Evolutionary conservation across 2,329 filamentous ascomycete genomes (phyloP).

Genomic region (Alternaria atra): DNA sequence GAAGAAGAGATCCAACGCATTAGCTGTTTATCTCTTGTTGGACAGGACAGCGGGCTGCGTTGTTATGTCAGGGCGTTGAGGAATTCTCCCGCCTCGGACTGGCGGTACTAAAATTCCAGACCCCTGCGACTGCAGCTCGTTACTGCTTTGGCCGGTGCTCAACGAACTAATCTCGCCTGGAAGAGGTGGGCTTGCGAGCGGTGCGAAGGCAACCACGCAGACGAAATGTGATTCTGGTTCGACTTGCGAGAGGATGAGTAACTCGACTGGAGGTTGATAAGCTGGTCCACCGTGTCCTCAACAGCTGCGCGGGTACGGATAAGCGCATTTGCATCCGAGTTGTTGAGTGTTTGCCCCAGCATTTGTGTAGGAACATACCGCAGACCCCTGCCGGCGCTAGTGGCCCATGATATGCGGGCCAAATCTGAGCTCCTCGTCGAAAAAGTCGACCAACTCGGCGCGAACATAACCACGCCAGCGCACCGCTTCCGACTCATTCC

Average conservation of each 20-base stretch:
- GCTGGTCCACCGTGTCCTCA: constrained; percentile 17
- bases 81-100: constrained; percentile 39
- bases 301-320: constrained; percentile 20
- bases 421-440: constrained; percentile 26
- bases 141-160: constrained; percentile 36
- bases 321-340: constrained; percentile 2
- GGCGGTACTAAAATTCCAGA: constrained; percentile 40
- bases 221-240: constrained; percentile 8
- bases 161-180: constrained; percentile 38
- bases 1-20: constrained; percentile 42
- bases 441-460: constrained; percentile 35
- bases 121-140: constrained; percentile 39
- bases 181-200: constrained; percentile 29
- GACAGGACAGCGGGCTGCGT: constrained; percentile 27
- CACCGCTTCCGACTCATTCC: constrained; percentile 29
- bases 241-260: constrained; percentile 24
- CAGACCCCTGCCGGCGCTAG: constrained; percentile 26
- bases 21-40: constrained; percentile 43
- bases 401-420: constrained; percentile 20
- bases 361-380: constrained; percentile 10
- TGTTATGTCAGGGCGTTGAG: constrained; percentile 39
- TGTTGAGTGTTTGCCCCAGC: constrained; percentile 19
- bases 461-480: constrained; percentile 35
- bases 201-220: not conserved
- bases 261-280: constrained; percentile 11